phyloP scores from a whole-genome alignment of 352 stramenopile species.

The Pythium coloratum region DNA sequence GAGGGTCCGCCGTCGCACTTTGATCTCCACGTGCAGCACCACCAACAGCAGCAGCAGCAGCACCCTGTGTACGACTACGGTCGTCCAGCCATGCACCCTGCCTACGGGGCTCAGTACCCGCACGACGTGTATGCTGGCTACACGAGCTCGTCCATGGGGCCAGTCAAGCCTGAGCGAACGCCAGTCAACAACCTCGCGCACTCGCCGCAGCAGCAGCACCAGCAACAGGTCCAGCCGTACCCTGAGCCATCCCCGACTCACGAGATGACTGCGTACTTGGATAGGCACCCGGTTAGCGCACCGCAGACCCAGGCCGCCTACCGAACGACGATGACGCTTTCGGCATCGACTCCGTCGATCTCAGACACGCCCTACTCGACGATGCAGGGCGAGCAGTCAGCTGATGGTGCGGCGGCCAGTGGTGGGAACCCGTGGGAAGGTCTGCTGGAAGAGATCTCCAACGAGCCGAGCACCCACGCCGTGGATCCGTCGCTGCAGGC shows the following conservation, averaged over 20 bases:
- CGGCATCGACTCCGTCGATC: conserved; percentile 5
- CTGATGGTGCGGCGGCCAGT: background rate
- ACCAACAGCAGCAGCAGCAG: conserved; percentile 8
- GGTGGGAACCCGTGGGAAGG: conserved; percentile 57
- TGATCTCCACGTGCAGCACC: conserved; percentile 18
- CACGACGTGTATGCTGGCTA: conserved; percentile 12
- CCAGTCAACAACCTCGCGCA: conserved; percentile 9
- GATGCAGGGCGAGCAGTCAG: conserved; percentile 13
- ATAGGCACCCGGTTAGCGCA: conserved; percentile 5
- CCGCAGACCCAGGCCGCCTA: conserved; percentile 19
- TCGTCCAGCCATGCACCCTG: background rate
- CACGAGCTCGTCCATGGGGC: conserved; percentile 7
- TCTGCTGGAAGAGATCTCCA: conserved; percentile 72
- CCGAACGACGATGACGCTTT: conserved; percentile 15
- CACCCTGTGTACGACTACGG: conserved; percentile 18
- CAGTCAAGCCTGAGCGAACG: conserved; percentile 8
- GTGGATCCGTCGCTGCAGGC: conserved; percentile 59
- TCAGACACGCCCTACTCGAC: background rate
- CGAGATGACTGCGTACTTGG: conserved; percentile 15
- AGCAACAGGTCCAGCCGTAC: conserved; percentile 24
- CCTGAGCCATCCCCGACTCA: conserved; percentile 21
- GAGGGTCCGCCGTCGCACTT: conserved; percentile 13
- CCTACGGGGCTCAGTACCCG: conserved; percentile 20
- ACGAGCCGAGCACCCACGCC: conserved; percentile 36
- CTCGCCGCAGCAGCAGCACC: conserved; percentile 18